Conservation (phyloP, 257 asterid species). For the Linaria vulgaris region DNA sequence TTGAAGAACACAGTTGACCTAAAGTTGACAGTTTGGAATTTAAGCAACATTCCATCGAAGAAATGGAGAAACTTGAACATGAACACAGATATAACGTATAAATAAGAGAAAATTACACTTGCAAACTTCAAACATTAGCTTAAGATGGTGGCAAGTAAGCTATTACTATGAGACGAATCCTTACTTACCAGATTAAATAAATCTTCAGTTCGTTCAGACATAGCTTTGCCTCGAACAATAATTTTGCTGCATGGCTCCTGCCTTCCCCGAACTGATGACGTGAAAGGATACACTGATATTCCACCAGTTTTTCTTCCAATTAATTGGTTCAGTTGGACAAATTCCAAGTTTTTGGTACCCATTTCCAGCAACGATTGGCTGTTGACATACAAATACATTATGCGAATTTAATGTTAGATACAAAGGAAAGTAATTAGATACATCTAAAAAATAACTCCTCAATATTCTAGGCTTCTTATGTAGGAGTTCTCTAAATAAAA, state of each 20-base stretch:
- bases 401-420: background rate
- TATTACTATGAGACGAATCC: no score
- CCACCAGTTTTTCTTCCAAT: slow-evolving; percentile 99
- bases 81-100: background rate
- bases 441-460: background rate
- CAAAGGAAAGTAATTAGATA: background rate
- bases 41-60: slow-evolving; percentile 24
- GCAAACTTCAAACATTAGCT: background rate
- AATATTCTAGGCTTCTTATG: background rate
- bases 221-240: slow-evolving; percentile 92
- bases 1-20: slow-evolving; percentile 84
- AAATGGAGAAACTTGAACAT: slow-evolving; percentile 8
- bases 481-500: background rate
- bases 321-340: slow-evolving; percentile 88
- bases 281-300: slow-evolving; percentile 85
- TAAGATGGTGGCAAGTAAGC: background rate
- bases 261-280: slow-evolving; percentile 79
- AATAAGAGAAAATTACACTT: slow-evolving; percentile 7
- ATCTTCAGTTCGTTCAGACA: slow-evolving; percentile 84
- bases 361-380: slow-evolving; percentile 97
- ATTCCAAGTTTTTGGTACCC: slow-evolving; percentile 95
- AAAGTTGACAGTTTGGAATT: slow-evolving; percentile 28
- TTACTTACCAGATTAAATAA: slow-evolving; percentile 37
- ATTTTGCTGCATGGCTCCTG: slow-evolving; percentile 75
- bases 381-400: slow-evolving; percentile 32